Evolutionary conservation across 192 early-diverging fungal species (phyloP), one percentile per base, ranked within the genome.

Genomic region (Rhizophlyctis rosea): DNA sequence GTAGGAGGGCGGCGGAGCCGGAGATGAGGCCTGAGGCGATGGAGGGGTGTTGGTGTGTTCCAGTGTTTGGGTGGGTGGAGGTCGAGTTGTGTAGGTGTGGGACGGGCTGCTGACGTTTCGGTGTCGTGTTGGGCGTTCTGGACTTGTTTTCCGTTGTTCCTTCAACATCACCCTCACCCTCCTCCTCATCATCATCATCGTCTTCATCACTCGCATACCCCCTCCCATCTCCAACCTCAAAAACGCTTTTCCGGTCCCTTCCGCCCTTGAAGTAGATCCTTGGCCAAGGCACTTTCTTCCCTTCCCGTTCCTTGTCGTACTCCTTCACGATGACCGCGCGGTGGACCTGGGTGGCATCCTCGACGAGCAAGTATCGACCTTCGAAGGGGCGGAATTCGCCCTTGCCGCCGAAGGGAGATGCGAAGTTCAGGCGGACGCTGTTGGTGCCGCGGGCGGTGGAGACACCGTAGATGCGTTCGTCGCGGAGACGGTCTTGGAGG

Each of bases 21-120:
- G 68, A 64, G 5, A 70, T 52, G 14, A 70, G 47, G 5, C 68
- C 68, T 16, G 68, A 70, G 4, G 68, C 68, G 35, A 55, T 49
- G 16, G 62, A 70, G 31, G 58, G 47, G 3, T 29, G 23, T 5
- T 53, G 57, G 9, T 21, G 13, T 50, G 30, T 35, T 1, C 23
- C 24, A 3, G 47, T 60, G 18, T 7, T 30, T 25, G 53, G 53
- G 18, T 30, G 53, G 24, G 18, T 13, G 39, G 18, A 44, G 39
- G 9, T 7, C 9, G 9, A 13, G 39, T 44, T 13, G 39, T 18
- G 39, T 7, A 44, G 39, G 39, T 44, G 18, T 13, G 39, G 39
- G 9, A 18, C 7, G 39, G 39, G 23, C 21, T 2, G 32, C 50
- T 3, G 24, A 21, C 34, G 18, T 21, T 50, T 33, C 34, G 23